phyloP scores from a whole-genome alignment of 805 yeast species.

The Starmerella sp. region DNA sequence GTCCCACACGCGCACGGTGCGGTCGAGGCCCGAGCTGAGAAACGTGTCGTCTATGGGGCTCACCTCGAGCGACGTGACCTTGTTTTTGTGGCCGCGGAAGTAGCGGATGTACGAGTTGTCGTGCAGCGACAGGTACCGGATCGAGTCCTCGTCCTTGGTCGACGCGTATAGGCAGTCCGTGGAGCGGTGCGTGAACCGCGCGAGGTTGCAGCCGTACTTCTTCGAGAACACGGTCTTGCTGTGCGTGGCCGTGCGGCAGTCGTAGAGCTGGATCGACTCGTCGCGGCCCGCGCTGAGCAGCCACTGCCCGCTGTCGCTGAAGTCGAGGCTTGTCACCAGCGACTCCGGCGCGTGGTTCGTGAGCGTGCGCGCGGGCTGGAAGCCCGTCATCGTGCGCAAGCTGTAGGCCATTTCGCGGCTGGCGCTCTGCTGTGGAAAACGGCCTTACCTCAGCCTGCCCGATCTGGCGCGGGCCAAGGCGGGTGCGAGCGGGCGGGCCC shows the following conservation, averaged over 20 bases:
- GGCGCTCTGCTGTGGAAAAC: not conserved
- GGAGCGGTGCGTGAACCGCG: constrained; percentile 67
- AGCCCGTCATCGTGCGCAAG: constrained; percentile 1
- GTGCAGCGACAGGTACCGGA: constrained; percentile 64
- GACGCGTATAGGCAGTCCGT: constrained; percentile 72
- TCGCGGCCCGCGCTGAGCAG: constrained; percentile 68
- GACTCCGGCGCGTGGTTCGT: constrained; percentile 18
- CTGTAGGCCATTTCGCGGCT: constrained; percentile 3
- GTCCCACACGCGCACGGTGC: constrained; percentile 83
- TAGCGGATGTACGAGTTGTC: constrained; percentile 74
- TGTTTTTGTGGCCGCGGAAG: constrained; percentile 74
- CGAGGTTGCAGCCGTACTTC: constrained; percentile 85
- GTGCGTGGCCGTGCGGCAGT: constrained; percentile 50
- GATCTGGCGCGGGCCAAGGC: no score
- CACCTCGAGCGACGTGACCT: constrained; percentile 62
- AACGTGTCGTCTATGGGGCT: constrained; percentile 57
- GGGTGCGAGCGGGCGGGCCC: no score
- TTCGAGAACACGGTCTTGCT: constrained; percentile 61
- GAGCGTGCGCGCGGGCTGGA: constrained; percentile 11
- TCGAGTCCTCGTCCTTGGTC: constrained; percentile 48
- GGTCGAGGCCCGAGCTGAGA: constrained; percentile 60
- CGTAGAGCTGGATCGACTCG: constrained; percentile 75
- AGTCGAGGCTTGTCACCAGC: constrained; percentile 39
- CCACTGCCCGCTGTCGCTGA: constrained; percentile 73
- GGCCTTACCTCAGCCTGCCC: not conserved